Evolutionary conservation across 768 basidiomycete genomes (phyloP).

Genomic region (Auricularia cornea): DNA sequence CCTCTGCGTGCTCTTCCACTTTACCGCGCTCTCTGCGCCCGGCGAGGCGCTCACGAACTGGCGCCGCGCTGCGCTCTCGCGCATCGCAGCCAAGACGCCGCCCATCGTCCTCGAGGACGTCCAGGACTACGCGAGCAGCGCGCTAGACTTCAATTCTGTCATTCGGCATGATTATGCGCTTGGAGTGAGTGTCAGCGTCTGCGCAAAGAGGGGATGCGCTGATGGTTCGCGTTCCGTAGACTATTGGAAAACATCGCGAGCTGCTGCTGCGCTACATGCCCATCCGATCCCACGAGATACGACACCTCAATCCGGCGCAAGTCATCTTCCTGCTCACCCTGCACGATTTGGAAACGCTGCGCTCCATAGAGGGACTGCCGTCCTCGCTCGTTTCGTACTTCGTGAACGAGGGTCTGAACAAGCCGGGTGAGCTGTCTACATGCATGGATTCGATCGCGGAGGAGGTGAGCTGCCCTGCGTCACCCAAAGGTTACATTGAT

Average conservation of each 20-base stretch:
- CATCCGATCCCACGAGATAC: conserved; percentile 57
- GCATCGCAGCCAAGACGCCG: conserved; percentile 83
- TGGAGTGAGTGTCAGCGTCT: conserved; percentile 41
- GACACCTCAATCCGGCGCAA: conserved; percentile 71
- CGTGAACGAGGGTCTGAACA: conserved; percentile 76
- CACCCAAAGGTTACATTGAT: conserved; percentile 3
- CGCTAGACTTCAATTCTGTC: conserved; percentile 88
- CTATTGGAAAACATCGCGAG: conserved; percentile 58
- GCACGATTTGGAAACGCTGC: conserved; percentile 83
- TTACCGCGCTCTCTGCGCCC: conserved; percentile 38
- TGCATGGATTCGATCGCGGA: conserved; percentile 86
- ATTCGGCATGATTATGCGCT: conserved; percentile 78
- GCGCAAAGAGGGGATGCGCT: not conserved
- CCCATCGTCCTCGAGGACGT: conserved; percentile 73
- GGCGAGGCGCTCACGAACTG: conserved; percentile 53
- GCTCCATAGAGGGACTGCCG: conserved; percentile 69
- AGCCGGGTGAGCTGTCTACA: conserved; percentile 50
- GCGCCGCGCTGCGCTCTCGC: conserved; percentile 64
- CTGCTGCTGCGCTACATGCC: conserved; percentile 59
- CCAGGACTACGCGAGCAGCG: conserved; percentile 74
- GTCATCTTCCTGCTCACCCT: conserved; percentile 77
- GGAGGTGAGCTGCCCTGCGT: conserved; percentile 42
- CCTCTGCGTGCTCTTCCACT: conserved; percentile 77
- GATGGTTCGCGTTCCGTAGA: conserved; percentile 36
- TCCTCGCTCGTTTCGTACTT: conserved; percentile 84